A percentile compares a stretch with the other conserved stretches of the same genome.
These are phyloP conservation scores for Agroathelia rolfsii DNA, from an alignment of 1,284 basidiomycete species.

Conservation along the genomic window DNA sequence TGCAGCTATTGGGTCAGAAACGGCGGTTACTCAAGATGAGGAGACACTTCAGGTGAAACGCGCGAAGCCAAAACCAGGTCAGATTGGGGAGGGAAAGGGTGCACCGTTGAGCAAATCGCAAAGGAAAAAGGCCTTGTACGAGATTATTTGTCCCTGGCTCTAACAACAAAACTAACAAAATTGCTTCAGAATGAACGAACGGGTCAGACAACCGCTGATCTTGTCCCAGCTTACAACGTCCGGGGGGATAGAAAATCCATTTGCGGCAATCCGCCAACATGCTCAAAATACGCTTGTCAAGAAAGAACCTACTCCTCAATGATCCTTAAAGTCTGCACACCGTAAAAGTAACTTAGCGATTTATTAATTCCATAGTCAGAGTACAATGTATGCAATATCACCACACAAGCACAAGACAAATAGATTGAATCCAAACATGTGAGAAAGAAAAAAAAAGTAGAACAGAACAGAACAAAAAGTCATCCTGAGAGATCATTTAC, in stretches of 20 bases:
- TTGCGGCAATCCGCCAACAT: conserved; percentile 70
- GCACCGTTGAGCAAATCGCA: conserved; percentile 53
- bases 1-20: conserved; percentile 11
- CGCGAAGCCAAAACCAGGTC: conserved; percentile 28
- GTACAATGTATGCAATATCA: no score
- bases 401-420: conserved; percentile 11
- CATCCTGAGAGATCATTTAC: conserved; percentile 1
- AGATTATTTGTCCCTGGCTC: conserved; percentile 13
- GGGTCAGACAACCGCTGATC: conserved; percentile 61
- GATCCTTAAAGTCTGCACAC: no score
- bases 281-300: conserved; percentile 69
- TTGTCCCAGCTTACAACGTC: conserved; percentile 51
- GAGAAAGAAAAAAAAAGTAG: no score
- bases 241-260: no score
- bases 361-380: no score
- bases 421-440: no score
- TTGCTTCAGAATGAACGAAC: conserved; percentile 48
- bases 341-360: no score
- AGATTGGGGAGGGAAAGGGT: conserved; percentile 63
- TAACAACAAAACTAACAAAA: conserved; percentile 6
- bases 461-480: conserved; percentile 13
- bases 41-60: conserved; percentile 14
- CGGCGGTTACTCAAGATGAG: conserved; percentile 12
- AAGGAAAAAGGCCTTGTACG: conserved; percentile 63
- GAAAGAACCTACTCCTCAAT: no score